A percentile compares a stretch with the other conserved stretches of the same genome.
Conservation (phyloP, 306 rosid genomes). For the Lithocarpus polystachyus region DNA sequence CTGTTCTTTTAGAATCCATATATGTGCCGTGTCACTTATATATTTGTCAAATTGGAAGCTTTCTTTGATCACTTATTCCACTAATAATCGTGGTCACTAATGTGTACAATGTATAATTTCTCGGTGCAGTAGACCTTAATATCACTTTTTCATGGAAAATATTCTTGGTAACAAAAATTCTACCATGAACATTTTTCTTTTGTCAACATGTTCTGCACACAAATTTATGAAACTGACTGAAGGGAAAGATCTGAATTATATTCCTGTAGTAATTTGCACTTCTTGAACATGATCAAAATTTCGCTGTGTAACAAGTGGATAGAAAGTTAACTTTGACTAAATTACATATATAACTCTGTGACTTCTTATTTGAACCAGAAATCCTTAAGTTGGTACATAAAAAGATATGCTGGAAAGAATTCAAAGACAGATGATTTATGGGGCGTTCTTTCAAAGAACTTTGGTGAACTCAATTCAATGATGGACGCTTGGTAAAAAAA, state of each 20-base stretch:
- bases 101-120: background rate
- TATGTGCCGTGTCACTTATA: background rate
- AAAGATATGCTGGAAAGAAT: conserved; percentile 49
- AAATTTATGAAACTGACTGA: background rate
- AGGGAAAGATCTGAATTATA: background rate
- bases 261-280: background rate
- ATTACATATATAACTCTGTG: background rate
- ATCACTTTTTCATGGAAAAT: background rate
- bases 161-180: background rate
- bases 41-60: background rate
- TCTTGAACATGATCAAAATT: background rate
- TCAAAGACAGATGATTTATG: conserved; percentile 60
- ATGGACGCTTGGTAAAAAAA: conserved; percentile 56
- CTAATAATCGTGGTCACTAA: background rate
- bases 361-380: conserved; percentile 39
- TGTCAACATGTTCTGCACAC: no score
- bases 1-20: background rate
- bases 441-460: conserved; percentile 51
- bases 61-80: background rate
- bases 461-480: conserved; percentile 45
- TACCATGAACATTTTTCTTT: background rate
- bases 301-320: background rate
- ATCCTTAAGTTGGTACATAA: conserved; percentile 45
- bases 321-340: background rate
- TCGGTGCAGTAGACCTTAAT: background rate